Base-by-base conservation (phyloP, 1,284 basidiomycete genomes). In the Puccinia coronata region DNA sequence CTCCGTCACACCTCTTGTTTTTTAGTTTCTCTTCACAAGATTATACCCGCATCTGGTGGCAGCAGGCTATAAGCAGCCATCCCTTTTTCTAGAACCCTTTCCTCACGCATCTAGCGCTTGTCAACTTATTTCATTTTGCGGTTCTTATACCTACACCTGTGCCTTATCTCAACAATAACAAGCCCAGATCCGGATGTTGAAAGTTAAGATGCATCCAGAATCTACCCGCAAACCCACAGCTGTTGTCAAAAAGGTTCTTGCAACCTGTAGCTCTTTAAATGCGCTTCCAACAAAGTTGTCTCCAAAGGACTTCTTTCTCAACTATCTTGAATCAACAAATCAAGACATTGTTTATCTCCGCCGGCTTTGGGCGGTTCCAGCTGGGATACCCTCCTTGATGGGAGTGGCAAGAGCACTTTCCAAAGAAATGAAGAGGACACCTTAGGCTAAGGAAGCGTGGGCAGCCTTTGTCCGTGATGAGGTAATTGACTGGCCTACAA, bases 331-430 rank as follows among this genome's bases (percentile, higher is more conserved):
- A 28, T 49, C 43, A 31, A 12, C 4, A 16, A 49, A 49, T n/a
- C 41, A n/a, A 16, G 39, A 47, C 14, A 49, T 70, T 47, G 67
- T 25, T 25, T 70, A 70, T 36, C 28, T 70, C 41, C 67, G 43
- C 1, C 67, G 67, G 5, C 36, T 23, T 49, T 70, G 67, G 67
- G 20, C 25, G 11, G 2, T 1, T 1, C 2, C 25, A 5, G 41
- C n/a, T 9, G 67, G 67, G 3, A 34, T 70, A 23, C 18, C 23
- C 1, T 70, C 67, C 25, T 25, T 43, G 1, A 70, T 70, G 41
- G 14, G 31, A 1, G 11, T 70, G 9, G 28, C 25, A 4, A 11
- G 0, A 8, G 6, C 39, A 11, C 36, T 70, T 3, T 18, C n/a
- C 11, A 14, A 70, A 18, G 67, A 49, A 18, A 49, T 70, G 6